Evolutionary conservation across 2,329 filamentous ascomycete genomes (phyloP).

Genomic region (Colletotrichum gigasporum): DNA sequence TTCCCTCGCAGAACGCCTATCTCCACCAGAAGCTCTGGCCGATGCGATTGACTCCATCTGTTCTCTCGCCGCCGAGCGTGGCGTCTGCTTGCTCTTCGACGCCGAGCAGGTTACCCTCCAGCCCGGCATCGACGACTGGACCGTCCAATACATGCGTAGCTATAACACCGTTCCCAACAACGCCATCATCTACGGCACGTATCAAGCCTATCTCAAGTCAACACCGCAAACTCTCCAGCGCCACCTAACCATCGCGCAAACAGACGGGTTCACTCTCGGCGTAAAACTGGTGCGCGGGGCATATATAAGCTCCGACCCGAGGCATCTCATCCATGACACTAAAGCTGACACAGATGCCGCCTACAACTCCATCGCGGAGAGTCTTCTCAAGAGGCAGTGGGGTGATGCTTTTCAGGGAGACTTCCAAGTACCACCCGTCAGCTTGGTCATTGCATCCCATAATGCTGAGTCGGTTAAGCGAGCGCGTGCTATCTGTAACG

Average conservation of each 20-base stretch:
- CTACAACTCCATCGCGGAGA: constrained; percentile 77
- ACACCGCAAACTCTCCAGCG: constrained; percentile 63
- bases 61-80: constrained; percentile 72
- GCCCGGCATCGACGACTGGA: constrained; percentile 83
- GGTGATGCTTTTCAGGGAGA: constrained; percentile 41
- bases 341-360: constrained; percentile 76
- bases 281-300: constrained; percentile 82
- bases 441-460: constrained; percentile 82
- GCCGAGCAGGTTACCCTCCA: constrained; percentile 86
- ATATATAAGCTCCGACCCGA: constrained; percentile 75
- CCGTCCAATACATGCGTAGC: constrained; percentile 76
- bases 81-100: constrained; percentile 82
- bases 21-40: constrained; percentile 71
- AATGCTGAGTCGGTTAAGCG: constrained; percentile 77
- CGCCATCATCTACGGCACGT: constrained; percentile 82
- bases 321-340: constrained; percentile 75
- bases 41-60: constrained; percentile 80
- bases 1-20: constrained; percentile 69
- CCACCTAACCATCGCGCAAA: constrained; percentile 68
- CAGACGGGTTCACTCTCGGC: constrained; percentile 72
- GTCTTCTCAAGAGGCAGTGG: constrained; percentile 73
- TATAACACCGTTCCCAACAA: constrained; percentile 72
- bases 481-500: constrained; percentile 62
- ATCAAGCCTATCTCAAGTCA: constrained; percentile 79
- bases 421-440: constrained; percentile 64